Evolutionary conservation across 768 basidiomycete species (phyloP), one percentile per base, ranked within the genome.

Genomic region (Suillus discolor): DNA sequence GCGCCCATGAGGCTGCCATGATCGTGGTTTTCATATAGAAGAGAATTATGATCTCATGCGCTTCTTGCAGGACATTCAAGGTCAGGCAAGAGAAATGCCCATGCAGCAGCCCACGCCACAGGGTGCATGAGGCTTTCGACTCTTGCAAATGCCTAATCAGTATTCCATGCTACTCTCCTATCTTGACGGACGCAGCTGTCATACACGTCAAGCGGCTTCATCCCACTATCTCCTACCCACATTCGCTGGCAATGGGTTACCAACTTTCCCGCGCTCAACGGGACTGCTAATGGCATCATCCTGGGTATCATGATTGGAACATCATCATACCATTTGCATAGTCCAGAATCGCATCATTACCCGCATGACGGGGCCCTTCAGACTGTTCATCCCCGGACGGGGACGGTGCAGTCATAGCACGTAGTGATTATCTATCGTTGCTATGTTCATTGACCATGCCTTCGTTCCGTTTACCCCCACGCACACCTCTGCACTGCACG

Each of bases 61-160:
- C 49, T 62, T 36, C 41, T 36, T 47, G 25, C 62, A 90, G 89
- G 89, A 90, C 67, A 76, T 82, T 66, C 85, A 87, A 72, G 89
- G 87, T n/a, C 87, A 88, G 67, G 81, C 85, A 47, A 79, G 87
- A 71, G 85, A 87, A 68, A 80, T 86, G 57, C 84, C 87, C 62
- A 81, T 90, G 45, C 88, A 91, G 68, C 90, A 89, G 71, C 88
- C 89, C 42, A 91, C 90, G 28, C 90, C 90, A 16, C 90, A 90
- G 71, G 88, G 88, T 42, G 85, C 87, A 73, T 89, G 73, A 70
- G 44, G 23, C 31, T 45, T 7, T 63, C 20, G 51, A 44, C 20
- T 36, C 34, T 36, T n/a, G 36, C 20, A 36, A 55, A 34, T 36
- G 20, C 54, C 34, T 55, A 34, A 36, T 36, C 1, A n/a, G 54